Base-by-base conservation (phyloP, 768 basidiomycete genomes). In the Amylocystis lapponica region DNA sequence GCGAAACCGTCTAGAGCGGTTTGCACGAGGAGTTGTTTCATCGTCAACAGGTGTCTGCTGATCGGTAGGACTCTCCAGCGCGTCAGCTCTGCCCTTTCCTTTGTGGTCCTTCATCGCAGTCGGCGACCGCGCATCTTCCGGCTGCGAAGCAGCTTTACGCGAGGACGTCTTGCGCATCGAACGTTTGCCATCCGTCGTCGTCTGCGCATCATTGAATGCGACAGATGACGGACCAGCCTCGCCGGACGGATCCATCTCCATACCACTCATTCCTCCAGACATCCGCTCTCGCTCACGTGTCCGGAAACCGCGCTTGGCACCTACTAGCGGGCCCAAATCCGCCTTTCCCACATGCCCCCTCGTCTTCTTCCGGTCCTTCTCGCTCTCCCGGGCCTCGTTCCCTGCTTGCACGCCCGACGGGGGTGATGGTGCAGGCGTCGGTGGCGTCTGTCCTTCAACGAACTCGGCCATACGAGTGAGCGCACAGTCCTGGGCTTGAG, bases 281-380 rank as follows among this genome's bases (percentile, higher is more conserved):
- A 65, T 66, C 6, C 75, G 75, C 2, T 73, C 64, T 51, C 68
- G 66, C 58, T 83, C 83, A 34, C 72, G 60, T 17, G 83, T 81
- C 53, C 69, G 65, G 49, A 86, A 83, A 2, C 84, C 82, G 4
- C 84, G 64, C 47, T 74, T 65, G 20, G 58, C 53, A 12, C 81
- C 84, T 0, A 86, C 63, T 22, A 86, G 62, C 5, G 84, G 84
- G 12, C 84, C 84, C 1, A 86, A 54, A 56, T 85, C 75, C 0
- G 72, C 49, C 12, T 39, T 49, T 42, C 27, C 21, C 32, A 27
- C 16, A 13, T 13, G 25, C 14, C 19, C 7, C 19, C 21, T 21
- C 9, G 17, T 17, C 9, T 9, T 9, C n/a, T 12, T 39, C 44
- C 13, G 35, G 19, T 11, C 14, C 36, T 29, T 17, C 36, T 32